These are phyloP conservation scores for Xylariaceae sp. DNA, from an alignment of 2,329 filamentous ascomycete species.

Conservation along the genomic window DNA sequence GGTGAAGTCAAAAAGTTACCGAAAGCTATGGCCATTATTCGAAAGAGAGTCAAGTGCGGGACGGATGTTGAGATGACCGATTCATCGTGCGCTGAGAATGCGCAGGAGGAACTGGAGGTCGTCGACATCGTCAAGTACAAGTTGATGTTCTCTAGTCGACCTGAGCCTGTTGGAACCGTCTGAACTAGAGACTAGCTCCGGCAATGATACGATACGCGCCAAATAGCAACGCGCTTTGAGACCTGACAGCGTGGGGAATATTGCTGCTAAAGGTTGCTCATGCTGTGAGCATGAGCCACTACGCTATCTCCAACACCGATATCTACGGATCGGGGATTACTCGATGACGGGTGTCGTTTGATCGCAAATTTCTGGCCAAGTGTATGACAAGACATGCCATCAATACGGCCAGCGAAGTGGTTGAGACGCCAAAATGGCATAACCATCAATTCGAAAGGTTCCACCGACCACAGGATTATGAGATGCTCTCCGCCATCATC, in stretches of 20 bases:
- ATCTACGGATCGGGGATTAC: neutral
- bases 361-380: neutral
- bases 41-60: constrained; percentile 43
- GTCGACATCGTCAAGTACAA: constrained; percentile 85
- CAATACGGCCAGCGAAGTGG: too few relatives aligned
- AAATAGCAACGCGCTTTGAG: too few relatives aligned
- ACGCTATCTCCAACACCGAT: too few relatives aligned
- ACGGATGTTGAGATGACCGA: constrained; percentile 43
- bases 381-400: too few relatives aligned
- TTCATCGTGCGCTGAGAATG: constrained; percentile 27
- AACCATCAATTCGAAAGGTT: too few relatives aligned
- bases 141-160: constrained; percentile 74
- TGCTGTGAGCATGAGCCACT: too few relatives aligned
- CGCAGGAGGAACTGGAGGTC: constrained; percentile 63
- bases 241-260: neutral
- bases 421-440: too few relatives aligned
- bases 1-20: constrained; percentile 86
- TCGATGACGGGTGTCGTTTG: neutral
- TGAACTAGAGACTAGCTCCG: constrained; percentile 18
- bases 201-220: neutral
- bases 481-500: neutral
- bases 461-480: neutral
- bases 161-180: constrained; percentile 69
- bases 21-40: constrained; percentile 73
- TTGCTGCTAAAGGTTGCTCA: too few relatives aligned